Conservation (phyloP, 2,329 filamentous ascomycete species). For the Aspergillus tanneri region DNA sequence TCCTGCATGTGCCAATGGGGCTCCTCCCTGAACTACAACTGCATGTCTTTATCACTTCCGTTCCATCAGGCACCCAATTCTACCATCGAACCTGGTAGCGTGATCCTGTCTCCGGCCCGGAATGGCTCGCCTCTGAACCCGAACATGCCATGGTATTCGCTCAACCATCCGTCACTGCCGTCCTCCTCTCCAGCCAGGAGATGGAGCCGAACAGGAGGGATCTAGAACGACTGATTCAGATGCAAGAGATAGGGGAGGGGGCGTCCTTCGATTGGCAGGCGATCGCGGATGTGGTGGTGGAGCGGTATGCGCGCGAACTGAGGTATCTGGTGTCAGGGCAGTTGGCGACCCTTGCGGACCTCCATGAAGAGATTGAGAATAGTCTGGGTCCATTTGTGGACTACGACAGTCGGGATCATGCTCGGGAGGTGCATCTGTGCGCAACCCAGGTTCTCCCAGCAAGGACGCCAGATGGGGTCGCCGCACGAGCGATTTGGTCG, state of each 20-base stretch:
- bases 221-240: conserved; percentile 45
- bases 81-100: conserved; percentile 62
- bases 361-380: conserved; percentile 31
- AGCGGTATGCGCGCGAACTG: conserved; percentile 61
- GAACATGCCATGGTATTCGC: conserved; percentile 71
- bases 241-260: conserved; percentile 26
- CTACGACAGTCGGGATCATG: conserved; percentile 28
- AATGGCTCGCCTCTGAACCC: conserved; percentile 76
- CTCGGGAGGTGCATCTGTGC: conserved; percentile 33
- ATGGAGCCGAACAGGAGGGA: conserved; percentile 44
- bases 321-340: conserved; percentile 33
- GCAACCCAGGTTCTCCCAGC: conserved; percentile 36
- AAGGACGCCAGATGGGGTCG: conserved; percentile 15
- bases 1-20: conserved; percentile 73
- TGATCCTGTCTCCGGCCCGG: conserved; percentile 53
- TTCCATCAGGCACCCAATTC: conserved; percentile 64
- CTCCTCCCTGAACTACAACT: conserved; percentile 71
- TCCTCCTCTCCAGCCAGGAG: conserved; percentile 19
- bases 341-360: conserved; percentile 19
- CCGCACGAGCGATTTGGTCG: conserved; percentile 29
- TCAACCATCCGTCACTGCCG: conserved; percentile 13
- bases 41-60: conserved; percentile 66
- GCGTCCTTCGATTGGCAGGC: conserved; percentile 62
- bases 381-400: conserved; percentile 39
- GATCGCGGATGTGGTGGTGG: conserved; percentile 64